A percentile compares a stretch with the other conserved stretches of the same genome.
These are phyloP conservation scores for Ormosia semicastrata DNA, from an alignment of 306 rosid genomes.

Conservation along the genomic window DNA sequence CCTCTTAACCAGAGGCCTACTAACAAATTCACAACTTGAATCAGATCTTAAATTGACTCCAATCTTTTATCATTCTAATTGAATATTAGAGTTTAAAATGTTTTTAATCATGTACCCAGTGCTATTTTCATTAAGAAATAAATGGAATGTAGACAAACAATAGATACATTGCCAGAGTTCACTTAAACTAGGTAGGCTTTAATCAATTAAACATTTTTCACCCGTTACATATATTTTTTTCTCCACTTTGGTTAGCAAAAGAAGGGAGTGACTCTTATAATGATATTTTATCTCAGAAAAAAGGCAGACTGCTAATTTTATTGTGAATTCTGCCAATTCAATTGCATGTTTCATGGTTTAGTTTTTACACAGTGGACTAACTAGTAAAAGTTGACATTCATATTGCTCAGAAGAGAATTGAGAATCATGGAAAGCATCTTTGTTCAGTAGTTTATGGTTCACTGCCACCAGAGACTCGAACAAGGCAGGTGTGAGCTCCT, in stretches of 20 bases:
- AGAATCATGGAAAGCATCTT: slow-evolving; percentile 67
- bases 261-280: not conserved
- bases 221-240: not conserved
- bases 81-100: not conserved
- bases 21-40: not conserved
- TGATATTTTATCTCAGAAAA: slow-evolving; percentile 2
- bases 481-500: slow-evolving; percentile 76
- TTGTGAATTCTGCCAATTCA: slow-evolving; percentile 19
- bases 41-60: not conserved
- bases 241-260: slow-evolving; percentile 8
- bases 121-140: not conserved
- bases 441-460: slow-evolving; percentile 98
- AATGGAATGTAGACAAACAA: not conserved
- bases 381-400: slow-evolving; percentile 18
- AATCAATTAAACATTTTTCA: slow-evolving; percentile 4
- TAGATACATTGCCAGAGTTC: not conserved
- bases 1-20: no score
- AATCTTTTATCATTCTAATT: not conserved
- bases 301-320: not conserved
- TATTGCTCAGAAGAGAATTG: slow-evolving; percentile 66
- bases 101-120: not conserved
- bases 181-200: not conserved
- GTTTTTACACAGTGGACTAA: slow-evolving; percentile 23
- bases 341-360: not conserved
- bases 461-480: slow-evolving; percentile 95